Base-by-base conservation (phyloP, 306 rosid genomes). In the Rubus parviflorus region DNA sequence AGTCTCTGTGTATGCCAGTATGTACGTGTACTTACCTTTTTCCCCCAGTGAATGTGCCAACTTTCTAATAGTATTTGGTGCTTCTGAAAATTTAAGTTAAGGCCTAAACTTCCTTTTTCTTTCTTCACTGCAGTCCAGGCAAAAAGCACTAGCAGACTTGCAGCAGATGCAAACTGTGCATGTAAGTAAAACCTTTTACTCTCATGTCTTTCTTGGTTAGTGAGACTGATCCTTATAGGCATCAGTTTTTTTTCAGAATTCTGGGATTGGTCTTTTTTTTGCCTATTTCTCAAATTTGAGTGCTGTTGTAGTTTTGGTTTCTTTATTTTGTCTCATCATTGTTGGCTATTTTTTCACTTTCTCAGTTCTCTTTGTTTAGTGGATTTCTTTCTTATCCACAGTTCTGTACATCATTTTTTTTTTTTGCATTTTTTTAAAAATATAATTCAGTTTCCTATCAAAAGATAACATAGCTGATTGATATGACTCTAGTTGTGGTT, bases 141-240 rank as follows among this genome's bases (percentile, higher is more conserved):
- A 91, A 73, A 93, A 93, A 79, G 97, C 98, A 78, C 88, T 93
- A 41, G 88, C 93, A 56, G 98, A 93, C 84, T 89, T 93, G 61
- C 92, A 87, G 72, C 98, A 90, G 81, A 91, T 91, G 98, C 98
- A 93, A 53, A 83, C 85, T 66, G 94, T 91, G 66, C 87, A 91
- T 75, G 98, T 91, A 86, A 85, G 97, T 82, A 48, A 70, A 57
- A 30, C 42, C 17, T 40, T 37, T 69, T 53, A 58, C 13, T 2
- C 64, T 63, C 41, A 72, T 51, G 20, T 25, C 60, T 49, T 52
- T 76, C 52, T 40, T 43, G 19, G 74, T 23, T 53, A 58, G n/a
- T 51, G 60, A 68, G 46, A 17, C 22, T 37, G 14, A 65, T 68
- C 46, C 43, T 35, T 35, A 7, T 15, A 20, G 35, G 42, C 68